A percentile compares a stretch with the other conserved stretches of the same genome.
phyloP scores from a whole-genome alignment of 371 early-diverging fungal species.

The Catenaria anguillulae region DNA sequence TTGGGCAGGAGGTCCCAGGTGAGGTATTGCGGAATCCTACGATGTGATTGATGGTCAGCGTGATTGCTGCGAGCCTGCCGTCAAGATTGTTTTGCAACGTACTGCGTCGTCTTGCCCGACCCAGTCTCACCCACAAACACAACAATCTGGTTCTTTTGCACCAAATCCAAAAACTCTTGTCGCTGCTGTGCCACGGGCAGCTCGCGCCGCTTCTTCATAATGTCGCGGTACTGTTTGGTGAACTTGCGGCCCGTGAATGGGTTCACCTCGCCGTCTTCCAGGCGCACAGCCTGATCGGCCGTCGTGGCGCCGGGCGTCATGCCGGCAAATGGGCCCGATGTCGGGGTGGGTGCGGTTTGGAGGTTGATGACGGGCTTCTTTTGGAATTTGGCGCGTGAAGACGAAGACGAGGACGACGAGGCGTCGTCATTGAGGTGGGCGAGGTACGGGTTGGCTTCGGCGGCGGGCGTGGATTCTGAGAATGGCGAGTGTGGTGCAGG shows the following conservation, averaged over 20 bases:
- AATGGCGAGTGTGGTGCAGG: too few species aligned
- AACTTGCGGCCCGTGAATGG: constrained; percentile 66
- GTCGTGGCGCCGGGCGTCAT: constrained; percentile 25
- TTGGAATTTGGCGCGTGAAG: neutral
- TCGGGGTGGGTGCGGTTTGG: neutral
- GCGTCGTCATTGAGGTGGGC: neutral
- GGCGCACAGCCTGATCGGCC: constrained; percentile 22
- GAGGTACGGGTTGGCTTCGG: neutral
- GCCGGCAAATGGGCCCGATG: neutral
- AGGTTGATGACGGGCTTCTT: neutral
- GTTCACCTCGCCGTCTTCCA: constrained; percentile 62
- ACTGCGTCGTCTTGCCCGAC: constrained; percentile 89
- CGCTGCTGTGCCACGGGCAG: constrained; percentile 84
- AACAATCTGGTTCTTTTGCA: constrained; percentile 72
- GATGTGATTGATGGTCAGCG: too few species aligned
- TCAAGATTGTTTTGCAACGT: constrained; percentile 16
- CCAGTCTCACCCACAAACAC: constrained; percentile 83
- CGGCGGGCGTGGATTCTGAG: too few species aligned
- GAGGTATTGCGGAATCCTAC: constrained; percentile 79
- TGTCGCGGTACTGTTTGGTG: constrained; percentile 61
- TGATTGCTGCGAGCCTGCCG: neutral
- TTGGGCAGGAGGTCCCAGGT: constrained; percentile 81
- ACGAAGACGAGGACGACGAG: neutral
- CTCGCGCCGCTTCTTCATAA: constrained; percentile 59
- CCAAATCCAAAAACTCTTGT: constrained; percentile 60